A percentile compares a stretch with the other conserved stretches of the same genome.
phyloP scores from a whole-genome alignment of 2,329 filamentous ascomycete genomes.

The Aspergillus pseudoviridinutans region DNA sequence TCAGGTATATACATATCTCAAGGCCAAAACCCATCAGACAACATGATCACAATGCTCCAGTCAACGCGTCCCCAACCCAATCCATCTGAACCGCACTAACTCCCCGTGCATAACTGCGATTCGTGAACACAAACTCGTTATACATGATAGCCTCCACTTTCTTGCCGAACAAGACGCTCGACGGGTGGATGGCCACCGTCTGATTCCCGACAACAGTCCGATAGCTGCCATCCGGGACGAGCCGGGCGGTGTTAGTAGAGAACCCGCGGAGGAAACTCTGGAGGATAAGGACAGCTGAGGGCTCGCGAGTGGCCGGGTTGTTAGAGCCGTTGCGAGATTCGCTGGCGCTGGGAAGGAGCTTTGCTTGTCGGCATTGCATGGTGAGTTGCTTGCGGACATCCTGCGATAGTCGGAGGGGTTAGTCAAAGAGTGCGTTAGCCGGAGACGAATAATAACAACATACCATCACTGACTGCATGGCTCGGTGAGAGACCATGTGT shows the following conservation, averaged over 20 bases:
- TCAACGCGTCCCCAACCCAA: conserved; percentile 55
- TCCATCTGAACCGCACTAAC: conserved; percentile 61
- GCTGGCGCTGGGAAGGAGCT: conserved; percentile 33
- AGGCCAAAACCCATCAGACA: not conserved
- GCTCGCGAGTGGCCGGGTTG: conserved; percentile 24
- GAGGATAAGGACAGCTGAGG: conserved; percentile 48
- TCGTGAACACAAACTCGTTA: conserved; percentile 64
- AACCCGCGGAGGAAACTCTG: conserved; percentile 58
- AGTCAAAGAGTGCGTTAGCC: not conserved
- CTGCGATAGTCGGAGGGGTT: conserved; percentile 21
- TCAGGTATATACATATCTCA: not conserved
- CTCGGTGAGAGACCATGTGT: conserved; percentile 58
- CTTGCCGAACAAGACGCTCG: conserved; percentile 57
- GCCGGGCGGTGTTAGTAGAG: conserved; percentile 55
- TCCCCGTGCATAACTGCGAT: conserved; percentile 58
- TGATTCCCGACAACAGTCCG: conserved; percentile 60
- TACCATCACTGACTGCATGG: conserved; percentile 63
- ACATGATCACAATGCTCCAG: conserved; percentile 11
- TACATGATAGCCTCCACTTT: conserved; percentile 62
- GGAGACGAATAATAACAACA: not conserved
- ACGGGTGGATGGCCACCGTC: conserved; percentile 59
- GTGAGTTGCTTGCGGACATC: conserved; percentile 61
- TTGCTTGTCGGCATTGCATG: conserved; percentile 50
- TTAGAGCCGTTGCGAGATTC: conserved; percentile 9
- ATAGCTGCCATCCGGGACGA: conserved; percentile 60